These are phyloP conservation scores for Phialophora verrucosa DNA, from an alignment of 2,329 filamentous ascomycete species.

Conservation along the genomic window DNA sequence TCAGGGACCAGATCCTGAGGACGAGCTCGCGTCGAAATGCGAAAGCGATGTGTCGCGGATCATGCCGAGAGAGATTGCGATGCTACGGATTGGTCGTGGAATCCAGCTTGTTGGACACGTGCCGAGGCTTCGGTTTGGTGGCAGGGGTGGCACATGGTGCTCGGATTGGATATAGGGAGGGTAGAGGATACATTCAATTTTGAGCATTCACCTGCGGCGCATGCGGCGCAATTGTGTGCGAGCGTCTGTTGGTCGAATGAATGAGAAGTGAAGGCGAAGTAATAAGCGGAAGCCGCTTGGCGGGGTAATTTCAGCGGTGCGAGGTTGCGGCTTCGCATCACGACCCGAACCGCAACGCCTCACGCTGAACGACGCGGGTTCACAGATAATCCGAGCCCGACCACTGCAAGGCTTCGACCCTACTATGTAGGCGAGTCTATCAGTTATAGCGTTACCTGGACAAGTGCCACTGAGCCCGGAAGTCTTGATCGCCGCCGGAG, in stretches of 20 bases:
- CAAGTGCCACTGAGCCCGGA: neutral
- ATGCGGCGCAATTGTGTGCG: neutral
- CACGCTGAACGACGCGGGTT: neutral
- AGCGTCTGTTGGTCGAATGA: neutral
- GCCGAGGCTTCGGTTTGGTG: neutral
- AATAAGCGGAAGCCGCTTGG: neutral
- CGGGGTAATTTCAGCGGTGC: neutral
- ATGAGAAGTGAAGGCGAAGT: neutral
- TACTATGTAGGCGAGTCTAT: neutral
- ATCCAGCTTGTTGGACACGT: neutral
- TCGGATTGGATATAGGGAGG: too few species aligned
- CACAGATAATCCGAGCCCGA: neutral
- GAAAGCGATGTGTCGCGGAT: neutral
- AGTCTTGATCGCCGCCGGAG: too few species aligned
- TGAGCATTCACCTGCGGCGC: neutral
- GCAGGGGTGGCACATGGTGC: neutral
- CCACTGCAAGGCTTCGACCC: neutral
- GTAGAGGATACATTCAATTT: too few species aligned
- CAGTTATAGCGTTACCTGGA: neutral
- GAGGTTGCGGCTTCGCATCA: neutral
- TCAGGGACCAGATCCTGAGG: neutral
- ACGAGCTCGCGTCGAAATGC: neutral
- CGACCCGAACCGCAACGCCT: neutral
- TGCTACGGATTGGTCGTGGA: neutral
- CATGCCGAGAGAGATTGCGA: neutral